A percentile compares a stretch with the other conserved stretches of the same genome.
Evolutionary conservation across 2,329 filamentous ascomycete species (phyloP).

Genomic region (Lachnellula hyalina): DNA sequence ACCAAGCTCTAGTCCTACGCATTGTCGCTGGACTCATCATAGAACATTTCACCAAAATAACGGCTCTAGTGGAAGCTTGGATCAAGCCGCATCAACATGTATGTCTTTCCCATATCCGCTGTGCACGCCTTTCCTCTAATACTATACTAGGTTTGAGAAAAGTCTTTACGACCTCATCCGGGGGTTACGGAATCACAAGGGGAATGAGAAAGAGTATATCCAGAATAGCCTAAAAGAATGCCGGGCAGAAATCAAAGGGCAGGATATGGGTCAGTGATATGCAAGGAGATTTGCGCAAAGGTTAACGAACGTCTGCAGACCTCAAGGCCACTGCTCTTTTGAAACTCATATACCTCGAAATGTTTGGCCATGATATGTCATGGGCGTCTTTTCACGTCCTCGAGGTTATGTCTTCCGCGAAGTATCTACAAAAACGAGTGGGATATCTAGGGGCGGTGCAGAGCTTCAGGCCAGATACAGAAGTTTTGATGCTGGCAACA

Average conservation of each 20-base stretch:
- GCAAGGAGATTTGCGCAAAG: background rate
- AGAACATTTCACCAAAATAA: background rate
- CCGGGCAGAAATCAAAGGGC: constrained; percentile 81
- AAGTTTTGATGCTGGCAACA: constrained; percentile 95
- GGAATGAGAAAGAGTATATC: constrained; percentile 91
- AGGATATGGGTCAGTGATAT: constrained; percentile 73
- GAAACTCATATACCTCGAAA: constrained; percentile 96
- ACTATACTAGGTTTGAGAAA: constrained; percentile 81
- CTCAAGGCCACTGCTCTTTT: constrained; percentile 93
- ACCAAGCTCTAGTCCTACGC: background rate
- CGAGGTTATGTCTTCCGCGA: constrained; percentile 96
- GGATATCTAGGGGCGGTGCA: constrained; percentile 94
- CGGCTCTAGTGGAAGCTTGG: background rate
- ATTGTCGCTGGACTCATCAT: constrained; percentile 2
- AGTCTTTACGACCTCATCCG: constrained; percentile 98
- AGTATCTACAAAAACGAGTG: constrained; percentile 91
- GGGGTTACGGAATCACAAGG: constrained; percentile 91
- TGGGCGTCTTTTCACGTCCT: constrained; percentile 98
- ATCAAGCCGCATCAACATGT: constrained; percentile 4
- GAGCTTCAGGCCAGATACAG: constrained; percentile 91
- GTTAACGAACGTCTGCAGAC: constrained; percentile 46
- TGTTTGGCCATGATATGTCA: constrained; percentile 99
- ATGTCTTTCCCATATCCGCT: background rate
- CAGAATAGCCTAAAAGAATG: constrained; percentile 93
- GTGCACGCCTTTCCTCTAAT: background rate